Evolutionary conservation across 148 eudicot genomes (phyloP), one percentile per base, ranked within the genome.

Genomic region (Cornus florida): DNA sequence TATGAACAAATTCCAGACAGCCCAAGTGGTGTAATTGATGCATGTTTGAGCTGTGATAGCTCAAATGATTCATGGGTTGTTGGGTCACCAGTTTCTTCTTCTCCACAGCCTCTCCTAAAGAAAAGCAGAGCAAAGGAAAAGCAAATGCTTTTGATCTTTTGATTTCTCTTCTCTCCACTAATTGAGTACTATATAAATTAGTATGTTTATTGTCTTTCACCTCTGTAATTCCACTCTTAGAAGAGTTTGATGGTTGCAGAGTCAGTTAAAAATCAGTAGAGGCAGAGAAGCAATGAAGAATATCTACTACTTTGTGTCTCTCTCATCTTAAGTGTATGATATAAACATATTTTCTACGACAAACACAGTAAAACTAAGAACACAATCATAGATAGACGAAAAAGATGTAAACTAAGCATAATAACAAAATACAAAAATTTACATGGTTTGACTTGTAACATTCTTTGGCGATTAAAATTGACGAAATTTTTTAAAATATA

Each of bases 1-100:
- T 48, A 43, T 71, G 17, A 33, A 23, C 74, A 70, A 31, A 70
- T 77, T 13, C 86, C 90, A 69, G 78, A 77, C 28, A 90, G 90
- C 77, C 92, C 92, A 48, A 88, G 79, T 69, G 88, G 89, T 68
- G 88, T 90, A 22, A 77, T 84, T 67, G 90, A 83, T 75, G 86
- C 84, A 7, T 75, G n/a, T 10, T 77, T 90, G 53, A 85, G 85
- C 64, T 77, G 73, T 72, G 92, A 89, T 50, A 78, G 86, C 79
- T 89, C 92, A 33, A 89, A 85, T 59, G 92, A 87, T 23, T 89
- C 87, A 4, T 83, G 86, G 87, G 75, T 79, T 3, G 70, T 77
- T 32, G 62, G 78, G 6, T 81, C 85, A 0, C 50, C 89, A 9
- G 81, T 75, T 5, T 71, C 87, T 2, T 80, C 87, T 23, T 84